Base-by-base conservation (phyloP, 129 eudicot species). In the Ambrosia trifida region DNA sequence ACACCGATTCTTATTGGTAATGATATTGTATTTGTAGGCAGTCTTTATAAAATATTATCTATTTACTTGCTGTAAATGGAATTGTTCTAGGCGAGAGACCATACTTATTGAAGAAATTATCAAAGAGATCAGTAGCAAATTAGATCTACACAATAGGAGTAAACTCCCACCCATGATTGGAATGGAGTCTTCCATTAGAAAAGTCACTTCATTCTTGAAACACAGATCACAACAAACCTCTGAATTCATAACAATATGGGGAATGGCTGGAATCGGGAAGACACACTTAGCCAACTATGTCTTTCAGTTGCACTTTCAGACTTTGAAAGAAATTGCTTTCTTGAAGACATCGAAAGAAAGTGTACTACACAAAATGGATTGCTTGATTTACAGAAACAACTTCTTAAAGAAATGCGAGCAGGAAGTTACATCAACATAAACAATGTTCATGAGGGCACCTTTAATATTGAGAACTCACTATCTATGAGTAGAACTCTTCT, bases 321-420 rank as follows among this genome's bases (percentile, higher is more conserved):
- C 0, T 80, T 80, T 41, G 76, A 74, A 2, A 30, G 49, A 0
- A 66, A 80, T 13, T 31, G 79, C 38, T 80, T 74, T 52, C 67
- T 80, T 28, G 65, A 18, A 35, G 24, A 66, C 45, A 41, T 73
- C 3, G 24, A 61, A 46, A 62, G 70, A 10, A 13, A 7, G 9
- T 58, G 66, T 8, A 11, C n/a, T 11, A 4, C 9, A 3, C 46
- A 19, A 3, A 30, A 51, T 10, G 80, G 80, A 7, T 18, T 73
- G 32, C 51, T 80, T 68, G 14, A 28, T 24, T 52, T 80, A 32
- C 83, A 80, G 57, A 68, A 13, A 3, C 79, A 80, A 30, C 58
- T 80, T 12, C 76, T 68, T 68, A 49, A 60, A 2, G 74, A 59
- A 19, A 68, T 79, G 2, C 11, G 10, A 4, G 50, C 62, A 0